Conservation (phyloP, 2,329 filamentous ascomycete genomes). For the Podosphaera fusca region DNA sequence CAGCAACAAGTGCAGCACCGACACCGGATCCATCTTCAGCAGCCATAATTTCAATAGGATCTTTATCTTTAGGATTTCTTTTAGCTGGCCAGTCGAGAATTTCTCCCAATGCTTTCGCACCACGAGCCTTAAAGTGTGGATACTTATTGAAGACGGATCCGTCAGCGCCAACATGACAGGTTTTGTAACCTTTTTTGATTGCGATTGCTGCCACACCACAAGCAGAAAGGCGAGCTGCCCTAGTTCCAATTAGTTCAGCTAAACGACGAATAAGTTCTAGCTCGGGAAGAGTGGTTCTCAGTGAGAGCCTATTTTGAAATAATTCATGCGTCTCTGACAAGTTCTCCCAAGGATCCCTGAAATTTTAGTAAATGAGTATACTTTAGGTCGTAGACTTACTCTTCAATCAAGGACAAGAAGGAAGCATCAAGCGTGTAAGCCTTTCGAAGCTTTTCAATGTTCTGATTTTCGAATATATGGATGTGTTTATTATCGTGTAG, state of each 20-base stretch:
- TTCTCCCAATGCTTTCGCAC: conserved; percentile 72
- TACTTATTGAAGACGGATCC: conserved; percentile 99
- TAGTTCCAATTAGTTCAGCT: conserved; percentile 83
- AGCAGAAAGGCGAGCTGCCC: conserved; percentile 74
- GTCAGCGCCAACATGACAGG: conserved; percentile 87
- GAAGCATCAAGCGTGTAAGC: conserved; percentile 80
- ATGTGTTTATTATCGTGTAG: conserved; percentile 55
- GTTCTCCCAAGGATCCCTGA: conserved; percentile 75
- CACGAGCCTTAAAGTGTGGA: conserved; percentile 87
- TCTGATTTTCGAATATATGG: conserved; percentile 63
- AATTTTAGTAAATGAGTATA: not conserved
- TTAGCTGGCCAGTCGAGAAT: conserved; percentile 84
- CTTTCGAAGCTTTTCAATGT: conserved; percentile 58
- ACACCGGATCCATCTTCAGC: conserved; percentile 94
- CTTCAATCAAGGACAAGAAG: conserved; percentile 80
- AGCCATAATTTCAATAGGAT: conserved; percentile 68
- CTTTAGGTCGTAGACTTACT: conserved; percentile 16
- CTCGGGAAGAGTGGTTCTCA: conserved; percentile 51
- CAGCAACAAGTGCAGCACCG: conserved; percentile 84
- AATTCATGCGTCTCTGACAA: conserved; percentile 69
- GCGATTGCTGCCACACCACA: conserved; percentile 92
- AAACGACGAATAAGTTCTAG: conserved; percentile 74
- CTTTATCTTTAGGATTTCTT: conserved; percentile 44
- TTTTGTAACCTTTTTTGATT: conserved; percentile 78
- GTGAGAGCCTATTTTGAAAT: conserved; percentile 51